Percentiles rank a stretch among this genome's conserved stretches.
These are phyloP conservation scores for Bisporella sp. DNA, from an alignment of 2,329 filamentous ascomycete species.

Conservation along the genomic window DNA sequence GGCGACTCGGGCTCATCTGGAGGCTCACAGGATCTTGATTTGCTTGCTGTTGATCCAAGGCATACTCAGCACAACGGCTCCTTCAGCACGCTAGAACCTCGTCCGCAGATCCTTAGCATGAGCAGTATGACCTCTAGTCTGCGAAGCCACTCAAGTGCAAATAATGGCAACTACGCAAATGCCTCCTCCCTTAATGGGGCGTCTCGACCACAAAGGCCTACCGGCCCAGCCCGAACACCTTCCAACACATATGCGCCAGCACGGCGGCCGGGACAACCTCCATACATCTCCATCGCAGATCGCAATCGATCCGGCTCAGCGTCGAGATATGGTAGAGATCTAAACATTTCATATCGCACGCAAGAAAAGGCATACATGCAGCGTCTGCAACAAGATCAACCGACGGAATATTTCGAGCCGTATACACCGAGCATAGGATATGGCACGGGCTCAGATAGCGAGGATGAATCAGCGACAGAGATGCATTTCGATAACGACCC, in stretches of 20 bases:
- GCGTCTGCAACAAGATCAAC: conserved; percentile 73
- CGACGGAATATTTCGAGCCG: conserved; percentile 44
- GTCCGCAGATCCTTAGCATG: conserved; percentile 11
- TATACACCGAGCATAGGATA: conserved; percentile 64
- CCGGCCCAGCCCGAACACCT: conserved; percentile 63
- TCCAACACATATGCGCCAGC: conserved; percentile 72
- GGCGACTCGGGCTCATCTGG: conserved; percentile 38
- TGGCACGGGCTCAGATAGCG: conserved; percentile 69
- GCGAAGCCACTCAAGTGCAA: conserved; percentile 36
- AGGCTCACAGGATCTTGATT: conserved; percentile 20
- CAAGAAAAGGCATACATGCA: conserved; percentile 96
- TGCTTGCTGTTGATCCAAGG: conserved; percentile 9
- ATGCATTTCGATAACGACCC: conserved; percentile 72
- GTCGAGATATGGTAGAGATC: conserved; percentile 52
- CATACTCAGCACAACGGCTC: conserved; percentile 11
- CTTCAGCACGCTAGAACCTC: conserved; percentile 18
- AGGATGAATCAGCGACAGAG: conserved; percentile 86
- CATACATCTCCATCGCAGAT: conserved; percentile 33
- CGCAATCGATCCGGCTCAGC: conserved; percentile 47
- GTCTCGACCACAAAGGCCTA: conserved; percentile 58
- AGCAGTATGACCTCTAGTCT: conserved; percentile 24
- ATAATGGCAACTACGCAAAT: conserved; percentile 17
- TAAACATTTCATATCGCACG: conserved; percentile 67
- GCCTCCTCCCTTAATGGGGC: conserved; percentile 35
- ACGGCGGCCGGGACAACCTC: conserved; percentile 43